Percentiles rank a stretch among this genome's conserved stretches.
Evolutionary conservation across 257 asterid genomes (phyloP).

Genomic region (Paraleonurus japonicus): DNA sequence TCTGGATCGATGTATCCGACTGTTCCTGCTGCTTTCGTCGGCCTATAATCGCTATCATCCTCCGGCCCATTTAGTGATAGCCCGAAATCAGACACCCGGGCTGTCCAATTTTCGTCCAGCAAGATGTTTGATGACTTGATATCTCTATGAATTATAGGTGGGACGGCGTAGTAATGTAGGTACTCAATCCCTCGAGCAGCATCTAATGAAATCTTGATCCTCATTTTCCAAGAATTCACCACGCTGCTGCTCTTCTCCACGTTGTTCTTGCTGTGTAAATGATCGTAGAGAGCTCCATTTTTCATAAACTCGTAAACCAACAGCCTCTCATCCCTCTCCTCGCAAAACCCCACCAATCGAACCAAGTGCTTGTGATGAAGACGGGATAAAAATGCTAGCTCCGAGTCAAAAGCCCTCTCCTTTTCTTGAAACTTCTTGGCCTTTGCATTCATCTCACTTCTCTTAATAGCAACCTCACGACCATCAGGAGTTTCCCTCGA

Average conservation of each 20-base stretch:
- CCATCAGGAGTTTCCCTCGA: constrained; percentile 67
- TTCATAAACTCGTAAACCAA: constrained; percentile 85
- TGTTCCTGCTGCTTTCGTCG: constrained; percentile 70
- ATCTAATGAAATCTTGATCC: constrained; percentile 73
- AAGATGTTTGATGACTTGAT: constrained; percentile 82
- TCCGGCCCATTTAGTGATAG: constrained; percentile 65
- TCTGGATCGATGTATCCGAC: constrained; percentile 89
- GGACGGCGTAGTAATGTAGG: constrained; percentile 79
- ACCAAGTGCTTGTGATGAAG: constrained; percentile 95
- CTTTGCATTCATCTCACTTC: constrained; percentile 58
- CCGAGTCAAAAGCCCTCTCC: constrained; percentile 84
- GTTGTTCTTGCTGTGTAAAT: constrained; percentile 60
- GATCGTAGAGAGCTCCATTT: constrained; percentile 82
- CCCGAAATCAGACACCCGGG: constrained; percentile 87
- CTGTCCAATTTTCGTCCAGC: constrained; percentile 65
- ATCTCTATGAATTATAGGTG: constrained; percentile 85
- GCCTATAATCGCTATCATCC: constrained; percentile 39
- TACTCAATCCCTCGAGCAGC: constrained; percentile 90
- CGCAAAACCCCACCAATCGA: constrained; percentile 69
- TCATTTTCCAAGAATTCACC: constrained; percentile 74
- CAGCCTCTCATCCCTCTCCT: constrained; percentile 74
- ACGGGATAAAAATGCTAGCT: constrained; percentile 70
- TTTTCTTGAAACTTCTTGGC: constrained; percentile 74
- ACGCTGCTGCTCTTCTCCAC: constrained; percentile 46
- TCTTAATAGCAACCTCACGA: constrained; percentile 77